phyloP scores from a whole-genome alignment of 495 filamentous ascomycete species.

The Tuber melanosporum region DNA sequence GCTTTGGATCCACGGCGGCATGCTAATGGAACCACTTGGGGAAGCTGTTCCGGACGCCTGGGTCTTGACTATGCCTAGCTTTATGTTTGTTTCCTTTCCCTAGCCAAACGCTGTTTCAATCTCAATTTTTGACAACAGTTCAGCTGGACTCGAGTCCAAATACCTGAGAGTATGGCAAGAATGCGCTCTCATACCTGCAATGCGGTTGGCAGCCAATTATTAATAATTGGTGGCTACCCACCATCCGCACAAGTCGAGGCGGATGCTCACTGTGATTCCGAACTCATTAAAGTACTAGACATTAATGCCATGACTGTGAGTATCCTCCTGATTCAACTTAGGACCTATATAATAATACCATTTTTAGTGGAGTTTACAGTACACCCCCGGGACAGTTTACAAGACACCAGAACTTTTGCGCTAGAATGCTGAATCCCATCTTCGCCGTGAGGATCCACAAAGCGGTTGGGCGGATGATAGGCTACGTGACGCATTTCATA shows the following conservation, averaged over 20 bases:
- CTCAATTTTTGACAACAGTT: background rate
- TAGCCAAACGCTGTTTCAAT: background rate
- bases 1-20: constrained; percentile 23
- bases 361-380: constrained; percentile 13
- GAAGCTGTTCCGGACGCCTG: constrained; percentile 17
- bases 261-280: background rate
- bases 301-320: constrained; percentile 23
- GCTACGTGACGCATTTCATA: constrained; percentile 10
- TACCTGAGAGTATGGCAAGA: constrained; percentile 5
- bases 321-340: background rate
- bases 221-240: constrained; percentile 19
- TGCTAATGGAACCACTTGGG: constrained; percentile 9
- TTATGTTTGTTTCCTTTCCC: constrained; percentile 13
- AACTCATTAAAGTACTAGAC: constrained; percentile 18
- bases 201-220: constrained; percentile 15
- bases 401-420: constrained; percentile 10
- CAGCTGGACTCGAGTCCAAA: constrained; percentile 14
- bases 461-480: constrained; percentile 15
- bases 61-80: constrained; percentile 25
- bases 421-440: background rate
- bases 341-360: background rate
- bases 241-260: constrained; percentile 6
- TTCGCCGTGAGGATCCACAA: constrained; percentile 5
- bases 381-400: constrained; percentile 11
- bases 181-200: constrained; percentile 19